Evolutionary conservation across 352 stramenopile genomes (phyloP), one percentile per base, ranked within the genome.

Genomic region (Peronospora belbahrii): DNA sequence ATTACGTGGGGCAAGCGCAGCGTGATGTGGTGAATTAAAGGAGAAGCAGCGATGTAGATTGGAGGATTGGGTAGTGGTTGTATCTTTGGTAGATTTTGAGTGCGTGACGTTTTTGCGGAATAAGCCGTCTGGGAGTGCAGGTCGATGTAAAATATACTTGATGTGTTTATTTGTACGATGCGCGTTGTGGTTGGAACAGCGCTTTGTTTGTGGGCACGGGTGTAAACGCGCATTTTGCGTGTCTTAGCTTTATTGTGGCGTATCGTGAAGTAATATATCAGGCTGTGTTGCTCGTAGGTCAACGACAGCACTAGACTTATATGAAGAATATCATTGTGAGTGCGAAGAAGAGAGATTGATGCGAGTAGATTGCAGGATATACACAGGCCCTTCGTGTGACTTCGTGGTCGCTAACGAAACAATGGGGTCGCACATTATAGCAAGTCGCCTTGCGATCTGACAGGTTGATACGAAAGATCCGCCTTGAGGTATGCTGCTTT

Each of bases 131-230:
- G 8, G n/a, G 35, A 27, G 6, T 28, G 24, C 24, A 28, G 11
- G 24, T 11, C 20, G 31, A 19, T 23, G 43, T 37, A 46, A 59
- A 55, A 61, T 63, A 48, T 59, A 58, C 7, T 28, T 28, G 1
- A 11, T 6, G 24, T 28, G 3, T 36, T 43, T 44, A 38, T 52
- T 59, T 53, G 38, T 39, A 43, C 24, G 36, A 42, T 52, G 37
- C 34, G 55, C 42, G 42, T 44, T 59, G 55, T 17, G 50, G 22
- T 59, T 52, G 35, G n/a, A n/a, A n/a, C n/a, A 42, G 24, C 19
- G 6, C 24, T 3, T 2, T 28, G n/a, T 27, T 10, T 3, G 11
- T 28, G 24, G 6, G 11, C 24, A 28, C 23, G 7, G 2, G 24
- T 6, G 4, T 11, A 11, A 9, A 28, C 6, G 7, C 4, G 24